These are phyloP conservation scores for Nakazawaea ambrosiae DNA, from an alignment of 805 yeast species.

Conservation along the genomic window DNA sequence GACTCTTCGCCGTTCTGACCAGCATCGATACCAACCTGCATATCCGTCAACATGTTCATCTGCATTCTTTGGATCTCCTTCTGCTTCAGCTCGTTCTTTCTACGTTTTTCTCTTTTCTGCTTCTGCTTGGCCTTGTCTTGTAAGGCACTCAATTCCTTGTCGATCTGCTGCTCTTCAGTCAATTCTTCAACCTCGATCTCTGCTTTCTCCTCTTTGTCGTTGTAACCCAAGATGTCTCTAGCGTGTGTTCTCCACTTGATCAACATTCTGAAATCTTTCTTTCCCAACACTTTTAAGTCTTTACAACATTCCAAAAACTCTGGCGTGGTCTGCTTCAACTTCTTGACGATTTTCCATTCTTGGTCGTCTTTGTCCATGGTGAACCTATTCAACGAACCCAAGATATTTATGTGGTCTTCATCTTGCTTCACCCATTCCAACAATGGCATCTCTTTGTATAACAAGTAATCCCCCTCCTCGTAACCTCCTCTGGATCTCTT, in stretches of 20 bases:
- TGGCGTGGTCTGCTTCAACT: slow-evolving; percentile 67
- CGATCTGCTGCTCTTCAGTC: slow-evolving; percentile 86
- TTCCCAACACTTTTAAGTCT: slow-evolving; percentile 91
- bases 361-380: slow-evolving; percentile 54
- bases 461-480: slow-evolving; percentile 82
- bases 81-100: slow-evolving; percentile 74
- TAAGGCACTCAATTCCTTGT: slow-evolving; percentile 71
- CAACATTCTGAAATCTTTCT: slow-evolving; percentile 81
- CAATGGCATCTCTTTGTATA: slow-evolving; percentile 64
- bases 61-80: slow-evolving; percentile 88
- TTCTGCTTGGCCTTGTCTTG: slow-evolving; percentile 64
- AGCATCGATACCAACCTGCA: slow-evolving; percentile 91
- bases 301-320: slow-evolving; percentile 80
- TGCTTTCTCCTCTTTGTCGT: slow-evolving; percentile 40
- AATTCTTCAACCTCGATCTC: slow-evolving; percentile 62
- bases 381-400: slow-evolving; percentile 69
- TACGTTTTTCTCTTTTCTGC: slow-evolving; percentile 75
- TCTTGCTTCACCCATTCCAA: slow-evolving; percentile 69
- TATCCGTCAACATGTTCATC: slow-evolving; percentile 91
- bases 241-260: slow-evolving; percentile 87
- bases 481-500: slow-evolving; percentile 92
- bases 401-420: slow-evolving; percentile 75
- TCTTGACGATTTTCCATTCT: slow-evolving; percentile 66
- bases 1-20: slow-evolving; percentile 73
- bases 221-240: slow-evolving; percentile 67